Base-by-base conservation (phyloP, 495 filamentous ascomycete genomes). In the Hypoxylon perforatum region DNA sequence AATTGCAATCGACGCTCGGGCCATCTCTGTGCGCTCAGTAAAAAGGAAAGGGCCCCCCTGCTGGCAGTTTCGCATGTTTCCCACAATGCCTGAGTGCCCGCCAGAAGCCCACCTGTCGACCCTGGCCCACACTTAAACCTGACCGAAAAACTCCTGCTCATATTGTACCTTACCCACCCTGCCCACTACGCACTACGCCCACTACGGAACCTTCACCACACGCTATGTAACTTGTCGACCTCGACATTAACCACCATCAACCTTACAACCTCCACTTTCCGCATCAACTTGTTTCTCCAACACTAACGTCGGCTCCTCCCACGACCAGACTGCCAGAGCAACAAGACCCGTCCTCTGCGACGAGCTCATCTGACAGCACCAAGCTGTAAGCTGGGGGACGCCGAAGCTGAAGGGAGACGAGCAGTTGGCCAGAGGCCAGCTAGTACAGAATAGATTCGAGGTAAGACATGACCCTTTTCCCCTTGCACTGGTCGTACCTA, bases 381-480 rank as follows among this genome's bases (percentile, higher is more conserved):
- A 44, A 63, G 48, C 55, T 58, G 25, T 3, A 64, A 28, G 48
- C 55, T 58, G 65, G 65, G 59, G 65, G 65, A 62, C 50, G 65
- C 30, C 36, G 53, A 63, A 64, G 51, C 30, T 28, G 53, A 63
- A 64, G 51, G 56, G 66, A 69, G 56, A 52, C 8, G 14, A 54
- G 44, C 30, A 59, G 61, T 59, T 52, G 46, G 23, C 42, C 48
- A 61, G n/a, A n/a, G 61, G 45, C 47, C 62, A 59, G 62, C 62
- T 45, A 28, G 25, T 28, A 28, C 25, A 28, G 25, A 73, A 61
- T 61, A 66, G 33, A 54, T 66, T n/a, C 72, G 70, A 75, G 72
- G 72, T 75, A 55, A 75, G 72, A 73, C 70, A 72, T 53, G 38
- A 54, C 54, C 57, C 53, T 66, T 60, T 58, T 28, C 7, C 25